Percentiles rank a stretch among this genome's conserved stretches.
Conservation (phyloP, 139 green algal genomes). For the Closterium sp. region DNA sequence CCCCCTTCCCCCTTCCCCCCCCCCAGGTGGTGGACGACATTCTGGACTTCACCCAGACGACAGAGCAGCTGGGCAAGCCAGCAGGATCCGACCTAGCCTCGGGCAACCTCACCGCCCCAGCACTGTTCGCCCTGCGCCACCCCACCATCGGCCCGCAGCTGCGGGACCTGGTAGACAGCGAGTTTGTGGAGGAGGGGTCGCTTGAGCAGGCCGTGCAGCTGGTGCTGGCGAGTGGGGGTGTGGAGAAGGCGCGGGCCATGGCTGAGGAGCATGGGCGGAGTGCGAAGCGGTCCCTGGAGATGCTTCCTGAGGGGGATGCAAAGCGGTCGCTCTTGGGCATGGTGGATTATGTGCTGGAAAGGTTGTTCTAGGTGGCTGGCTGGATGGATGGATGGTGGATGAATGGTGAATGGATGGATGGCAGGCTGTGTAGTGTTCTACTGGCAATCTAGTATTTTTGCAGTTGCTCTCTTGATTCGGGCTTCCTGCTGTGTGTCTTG, state of each 20-base stretch:
- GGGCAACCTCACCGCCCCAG: slow-evolving; percentile 95
- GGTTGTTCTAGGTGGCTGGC: slow-evolving; percentile 59
- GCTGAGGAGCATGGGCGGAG: slow-evolving; percentile 72
- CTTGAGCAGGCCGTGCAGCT: slow-evolving; percentile 74
- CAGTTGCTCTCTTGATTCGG: not conserved
- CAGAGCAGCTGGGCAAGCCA: slow-evolving; percentile 94
- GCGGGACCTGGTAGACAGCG: slow-evolving; percentile 71
- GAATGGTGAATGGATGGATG: not conserved
- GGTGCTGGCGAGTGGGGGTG: slow-evolving; percentile 49
- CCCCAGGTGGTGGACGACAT: slow-evolving; percentile 92
- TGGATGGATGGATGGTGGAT: not conserved
- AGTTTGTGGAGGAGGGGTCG: slow-evolving; percentile 64
- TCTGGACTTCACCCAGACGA: slow-evolving; percentile 94
- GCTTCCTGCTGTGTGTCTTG: not conserved
- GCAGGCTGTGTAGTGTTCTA: no score
- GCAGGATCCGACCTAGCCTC: slow-evolving; percentile 91
- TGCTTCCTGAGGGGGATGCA: slow-evolving; percentile 69
- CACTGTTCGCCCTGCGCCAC: slow-evolving; percentile 81
- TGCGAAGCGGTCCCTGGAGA: slow-evolving; percentile 66
- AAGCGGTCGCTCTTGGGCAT: slow-evolving; percentile 83
- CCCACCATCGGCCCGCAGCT: slow-evolving; percentile 55
- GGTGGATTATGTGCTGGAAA: slow-evolving; percentile 93
- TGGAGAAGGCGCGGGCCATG: slow-evolving; percentile 62
- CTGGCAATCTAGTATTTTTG: no score
- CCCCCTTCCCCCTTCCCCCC: not conserved